Conservation (phyloP, 257 asterid species). For the Capsicum baccatum region DNA sequence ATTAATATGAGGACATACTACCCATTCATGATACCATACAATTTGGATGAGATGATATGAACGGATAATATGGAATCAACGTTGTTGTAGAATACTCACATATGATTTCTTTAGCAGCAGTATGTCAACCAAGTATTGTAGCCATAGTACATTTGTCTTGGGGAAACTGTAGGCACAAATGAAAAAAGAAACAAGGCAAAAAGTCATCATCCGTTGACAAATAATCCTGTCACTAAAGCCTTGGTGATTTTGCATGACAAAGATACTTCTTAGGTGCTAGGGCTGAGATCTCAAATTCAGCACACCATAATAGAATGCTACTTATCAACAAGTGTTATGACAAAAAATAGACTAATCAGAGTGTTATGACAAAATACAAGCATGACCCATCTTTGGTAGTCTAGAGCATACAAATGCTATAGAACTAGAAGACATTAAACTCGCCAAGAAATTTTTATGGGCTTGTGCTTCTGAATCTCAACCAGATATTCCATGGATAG, state of each 20-base stretch:
- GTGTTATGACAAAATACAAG: conserved; percentile 18
- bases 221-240: background rate
- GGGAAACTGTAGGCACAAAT: conserved; percentile 63
- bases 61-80: background rate
- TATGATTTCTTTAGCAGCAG: conserved; percentile 77
- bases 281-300: conserved; percentile 1
- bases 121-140: conserved; percentile 86
- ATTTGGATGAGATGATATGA: background rate
- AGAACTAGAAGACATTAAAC: background rate
- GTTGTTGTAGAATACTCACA: conserved; percentile 51
- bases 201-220: background rate
- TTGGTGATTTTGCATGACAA: background rate
- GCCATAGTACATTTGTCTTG: conserved; percentile 90
- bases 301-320: background rate
- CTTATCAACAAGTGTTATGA: background rate
- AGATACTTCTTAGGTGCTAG: conserved; percentile 22
- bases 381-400: background rate
- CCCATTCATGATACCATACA: background rate
- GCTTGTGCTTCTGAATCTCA: background rate
- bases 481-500: background rate
- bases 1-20: conserved; percentile 22
- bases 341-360: background rate
- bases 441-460: background rate
- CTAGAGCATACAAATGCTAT: background rate
- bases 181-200: background rate